These are phyloP conservation scores for Firmiana major DNA, from an alignment of 345 rosid species.

Conservation along the genomic window DNA sequence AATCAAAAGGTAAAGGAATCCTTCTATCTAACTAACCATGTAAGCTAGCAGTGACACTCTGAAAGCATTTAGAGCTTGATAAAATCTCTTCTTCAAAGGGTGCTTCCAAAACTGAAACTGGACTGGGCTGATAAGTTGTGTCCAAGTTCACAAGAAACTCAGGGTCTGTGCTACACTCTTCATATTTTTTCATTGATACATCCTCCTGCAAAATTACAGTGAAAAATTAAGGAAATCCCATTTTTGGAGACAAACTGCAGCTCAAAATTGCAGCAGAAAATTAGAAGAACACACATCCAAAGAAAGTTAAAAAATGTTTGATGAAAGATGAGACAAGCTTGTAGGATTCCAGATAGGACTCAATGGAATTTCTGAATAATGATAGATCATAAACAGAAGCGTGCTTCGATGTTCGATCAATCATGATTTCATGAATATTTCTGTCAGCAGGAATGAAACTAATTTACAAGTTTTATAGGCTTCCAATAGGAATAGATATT, in stretches of 20 bases:
- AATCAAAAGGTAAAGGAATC: neutral
- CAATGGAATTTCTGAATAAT: neutral
- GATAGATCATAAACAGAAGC: neutral
- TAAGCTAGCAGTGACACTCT: conserved; percentile 23
- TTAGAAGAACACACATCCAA: neutral
- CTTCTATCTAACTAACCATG: conserved; percentile 36
- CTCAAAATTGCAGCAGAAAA: neutral
- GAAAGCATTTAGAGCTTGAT: conserved; percentile 29
- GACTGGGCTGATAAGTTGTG: conserved; percentile 67
- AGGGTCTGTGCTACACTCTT: conserved; percentile 36
- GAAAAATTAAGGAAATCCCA: neutral
- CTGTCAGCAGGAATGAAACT: neutral
- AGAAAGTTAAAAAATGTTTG: neutral
- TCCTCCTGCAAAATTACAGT: conserved; percentile 28
- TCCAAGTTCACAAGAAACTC: conserved; percentile 48
- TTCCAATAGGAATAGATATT: neutral
- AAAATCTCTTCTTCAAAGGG: conserved; percentile 28
- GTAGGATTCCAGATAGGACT: neutral
- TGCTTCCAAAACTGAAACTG: conserved; percentile 77
- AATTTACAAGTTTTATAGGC: neutral
- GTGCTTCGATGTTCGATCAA: neutral
- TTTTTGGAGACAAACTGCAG: neutral
- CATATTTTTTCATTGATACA: conserved; percentile 26
- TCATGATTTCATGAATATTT: neutral
- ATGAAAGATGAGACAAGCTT: neutral